phyloP scores from a whole-genome alignment of 257 asterid genomes.

The Solanum sitiens region DNA sequence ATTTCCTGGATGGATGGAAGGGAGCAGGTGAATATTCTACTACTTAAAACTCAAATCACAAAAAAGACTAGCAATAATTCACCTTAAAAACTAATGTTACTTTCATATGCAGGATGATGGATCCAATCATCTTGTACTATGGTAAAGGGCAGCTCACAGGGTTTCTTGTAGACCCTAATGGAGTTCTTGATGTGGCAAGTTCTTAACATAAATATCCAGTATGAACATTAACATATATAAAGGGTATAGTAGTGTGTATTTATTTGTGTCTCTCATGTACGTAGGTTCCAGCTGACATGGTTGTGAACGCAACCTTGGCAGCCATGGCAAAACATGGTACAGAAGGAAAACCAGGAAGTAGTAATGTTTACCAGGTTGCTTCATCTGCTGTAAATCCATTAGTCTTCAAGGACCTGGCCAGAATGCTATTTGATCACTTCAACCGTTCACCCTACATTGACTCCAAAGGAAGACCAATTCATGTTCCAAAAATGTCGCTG shows the following conservation, averaged over 20 bases:
- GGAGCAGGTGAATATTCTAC: constrained; percentile 53
- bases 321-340: constrained; percentile 93
- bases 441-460: constrained; percentile 54
- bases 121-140: constrained; percentile 76
- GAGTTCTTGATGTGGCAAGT: constrained; percentile 93
- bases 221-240: not conserved
- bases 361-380: constrained; percentile 54
- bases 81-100: not conserved
- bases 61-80: not conserved
- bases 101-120: constrained; percentile 75
- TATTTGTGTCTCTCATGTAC: not conserved
- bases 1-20: constrained; percentile 99
- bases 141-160: constrained; percentile 95
- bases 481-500: constrained; percentile 65
- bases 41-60: not conserved
- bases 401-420: constrained; percentile 56
- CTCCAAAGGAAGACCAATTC: constrained; percentile 57
- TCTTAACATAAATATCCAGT: not conserved
- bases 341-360: constrained; percentile 38
- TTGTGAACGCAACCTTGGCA: constrained; percentile 88
- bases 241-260: not conserved
- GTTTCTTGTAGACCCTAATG: constrained; percentile 81
- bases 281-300: constrained; percentile 97
- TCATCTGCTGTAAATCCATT: constrained; percentile 86
- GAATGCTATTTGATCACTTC: constrained; percentile 63